phyloP scores from a whole-genome alignment of 495 filamentous ascomycete species.

The Ramalina peruviana region DNA sequence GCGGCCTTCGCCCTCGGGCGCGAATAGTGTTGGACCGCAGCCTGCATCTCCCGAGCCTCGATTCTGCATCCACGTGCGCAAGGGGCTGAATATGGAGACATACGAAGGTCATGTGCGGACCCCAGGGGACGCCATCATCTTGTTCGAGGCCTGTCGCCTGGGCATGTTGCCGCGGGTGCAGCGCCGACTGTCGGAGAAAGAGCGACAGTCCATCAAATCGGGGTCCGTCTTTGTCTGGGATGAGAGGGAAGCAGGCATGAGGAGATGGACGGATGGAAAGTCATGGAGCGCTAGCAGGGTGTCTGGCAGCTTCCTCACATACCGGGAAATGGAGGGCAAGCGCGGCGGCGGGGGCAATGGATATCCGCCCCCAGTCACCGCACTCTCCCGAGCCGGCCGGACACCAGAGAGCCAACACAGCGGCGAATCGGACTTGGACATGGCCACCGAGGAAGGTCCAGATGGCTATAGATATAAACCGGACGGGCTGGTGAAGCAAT shows the following conservation, averaged over 20 bases:
- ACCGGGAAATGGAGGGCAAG: slow-evolving; percentile 98
- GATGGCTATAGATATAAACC: slow-evolving; percentile 97
- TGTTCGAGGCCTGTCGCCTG: slow-evolving; percentile 91
- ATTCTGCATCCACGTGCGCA: background rate
- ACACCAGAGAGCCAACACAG: slow-evolving; percentile 66
- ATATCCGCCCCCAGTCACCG: slow-evolving; percentile 37
- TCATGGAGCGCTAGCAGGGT: slow-evolving; percentile 98
- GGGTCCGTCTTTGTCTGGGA: slow-evolving; percentile 99
- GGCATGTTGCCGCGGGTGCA: slow-evolving; percentile 87
- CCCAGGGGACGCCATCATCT: slow-evolving; percentile 85
- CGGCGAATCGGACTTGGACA: slow-evolving; percentile 64
- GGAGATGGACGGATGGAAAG: slow-evolving; percentile 96
- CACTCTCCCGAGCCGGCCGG: slow-evolving; percentile 46
- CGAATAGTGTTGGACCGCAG: background rate
- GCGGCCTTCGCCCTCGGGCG: background rate
- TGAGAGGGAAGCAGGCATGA: slow-evolving; percentile 95
- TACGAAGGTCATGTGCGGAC: slow-evolving; percentile 88
- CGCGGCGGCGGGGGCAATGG: slow-evolving; percentile 55
- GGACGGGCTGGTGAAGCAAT: slow-evolving; percentile 97
- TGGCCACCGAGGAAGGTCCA: slow-evolving; percentile 65
- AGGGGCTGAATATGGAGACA: slow-evolving; percentile 62
- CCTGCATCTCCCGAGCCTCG: slow-evolving; percentile 1
- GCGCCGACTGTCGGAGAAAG: slow-evolving; percentile 87
- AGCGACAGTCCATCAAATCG: slow-evolving; percentile 83
- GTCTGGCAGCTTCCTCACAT: slow-evolving; percentile 93